Percentiles rank a stretch among this genome's conserved stretches.
These are phyloP conservation scores for Picea glauca DNA, from an alignment of 75 land plant species.

Conservation along the genomic window DNA sequence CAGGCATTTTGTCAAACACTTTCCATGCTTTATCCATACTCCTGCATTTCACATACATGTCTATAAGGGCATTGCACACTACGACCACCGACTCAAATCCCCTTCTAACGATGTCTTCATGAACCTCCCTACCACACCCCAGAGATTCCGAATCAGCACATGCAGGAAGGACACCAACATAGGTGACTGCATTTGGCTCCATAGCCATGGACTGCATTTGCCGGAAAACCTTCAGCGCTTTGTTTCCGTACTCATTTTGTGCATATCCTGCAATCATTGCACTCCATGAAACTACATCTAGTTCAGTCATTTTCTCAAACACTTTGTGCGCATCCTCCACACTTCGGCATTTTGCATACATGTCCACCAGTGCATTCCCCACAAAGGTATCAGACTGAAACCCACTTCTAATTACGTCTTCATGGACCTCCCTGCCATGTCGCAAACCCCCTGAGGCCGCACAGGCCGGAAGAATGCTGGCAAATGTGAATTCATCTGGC, in stretches of 20 bases:
- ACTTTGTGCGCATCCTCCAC: no score
- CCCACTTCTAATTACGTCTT: slow-evolving; percentile 22
- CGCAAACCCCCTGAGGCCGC: slow-evolving; percentile 26
- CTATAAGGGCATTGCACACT: not conserved
- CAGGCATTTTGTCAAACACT: slow-evolving; percentile 12
- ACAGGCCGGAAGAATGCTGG: slow-evolving; percentile 51
- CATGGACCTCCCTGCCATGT: slow-evolving; percentile 47
- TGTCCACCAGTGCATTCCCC: slow-evolving; percentile 41
- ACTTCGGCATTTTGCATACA: slow-evolving; percentile 58
- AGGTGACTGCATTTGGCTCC: not conserved
- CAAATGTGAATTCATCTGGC: slow-evolving; percentile 40
- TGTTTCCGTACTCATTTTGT: not conserved
- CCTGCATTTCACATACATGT: not conserved
- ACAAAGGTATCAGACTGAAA: slow-evolving; percentile 35
- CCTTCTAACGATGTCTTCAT: not conserved
- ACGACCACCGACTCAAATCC: not conserved
- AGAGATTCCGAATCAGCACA: not conserved
- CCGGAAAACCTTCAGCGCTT: not conserved
- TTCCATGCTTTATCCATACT: slow-evolving; percentile 6
- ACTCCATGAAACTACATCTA: not conserved
- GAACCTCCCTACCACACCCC: not conserved
- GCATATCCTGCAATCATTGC: not conserved
- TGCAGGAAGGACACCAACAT: not conserved
- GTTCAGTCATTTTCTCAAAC: not conserved
- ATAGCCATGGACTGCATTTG: not conserved